Evolutionary conservation across 2,329 filamentous ascomycete genomes (phyloP).

Genomic region (Paecilomyces niveus): DNA sequence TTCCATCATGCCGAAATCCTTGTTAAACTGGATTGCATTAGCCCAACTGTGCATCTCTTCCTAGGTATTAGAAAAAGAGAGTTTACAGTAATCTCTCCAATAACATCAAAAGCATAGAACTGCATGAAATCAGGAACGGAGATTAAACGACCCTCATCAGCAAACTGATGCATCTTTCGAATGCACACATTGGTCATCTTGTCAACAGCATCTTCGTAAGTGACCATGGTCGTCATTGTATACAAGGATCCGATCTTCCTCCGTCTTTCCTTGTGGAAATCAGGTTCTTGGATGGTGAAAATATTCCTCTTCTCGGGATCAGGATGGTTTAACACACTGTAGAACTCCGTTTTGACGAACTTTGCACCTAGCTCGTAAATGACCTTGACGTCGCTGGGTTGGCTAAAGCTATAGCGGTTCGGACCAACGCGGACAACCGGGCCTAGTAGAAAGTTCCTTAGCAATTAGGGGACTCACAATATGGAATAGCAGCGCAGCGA

Average conservation of each 20-base stretch:
- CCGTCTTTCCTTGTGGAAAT: not conserved
- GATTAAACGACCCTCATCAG: slow-evolving; percentile 31
- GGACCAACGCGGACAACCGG: not conserved
- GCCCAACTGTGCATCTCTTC: not conserved
- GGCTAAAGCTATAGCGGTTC: not conserved
- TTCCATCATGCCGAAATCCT: not conserved
- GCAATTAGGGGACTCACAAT: not conserved
- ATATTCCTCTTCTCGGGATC: not conserved
- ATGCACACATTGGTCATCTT: slow-evolving; percentile 67
- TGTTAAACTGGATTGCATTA: not conserved
- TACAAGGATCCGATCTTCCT: slow-evolving; percentile 18
- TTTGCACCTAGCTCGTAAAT: not conserved
- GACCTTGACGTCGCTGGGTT: not conserved
- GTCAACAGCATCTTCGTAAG: slow-evolving; percentile 75
- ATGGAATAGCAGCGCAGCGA: not conserved
- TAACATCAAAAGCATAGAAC: slow-evolving; percentile 79
- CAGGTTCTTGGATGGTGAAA: not conserved
- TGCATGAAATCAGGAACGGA: slow-evolving; percentile 55
- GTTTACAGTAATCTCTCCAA: slow-evolving; percentile 59
- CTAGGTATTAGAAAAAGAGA: not conserved
- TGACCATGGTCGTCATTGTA: slow-evolving; percentile 63
- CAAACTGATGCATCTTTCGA: slow-evolving; percentile 49
- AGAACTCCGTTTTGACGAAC: not conserved
- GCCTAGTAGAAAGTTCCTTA: not conserved
- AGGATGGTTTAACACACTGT: not conserved